Evolutionary conservation across 805 yeast species (phyloP).

Genomic region (Millerago galiae): DNA sequence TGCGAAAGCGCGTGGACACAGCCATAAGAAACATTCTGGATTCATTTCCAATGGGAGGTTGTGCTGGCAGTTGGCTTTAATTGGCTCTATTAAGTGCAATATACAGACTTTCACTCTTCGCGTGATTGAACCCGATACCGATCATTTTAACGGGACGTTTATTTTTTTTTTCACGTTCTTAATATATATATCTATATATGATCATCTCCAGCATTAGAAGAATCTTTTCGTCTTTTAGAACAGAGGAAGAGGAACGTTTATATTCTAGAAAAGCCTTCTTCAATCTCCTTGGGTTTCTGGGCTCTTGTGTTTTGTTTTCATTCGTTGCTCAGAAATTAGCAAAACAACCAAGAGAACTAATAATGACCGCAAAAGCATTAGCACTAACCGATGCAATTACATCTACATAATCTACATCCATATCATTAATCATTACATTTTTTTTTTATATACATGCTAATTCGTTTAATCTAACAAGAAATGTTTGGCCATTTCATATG

Average conservation of each 20-base stretch:
- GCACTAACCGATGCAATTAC: constrained; percentile 16
- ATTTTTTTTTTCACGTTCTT: constrained; percentile 9
- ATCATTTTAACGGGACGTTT: constrained; percentile 44
- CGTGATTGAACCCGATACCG: constrained; percentile 51
- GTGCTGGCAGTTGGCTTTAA: constrained; percentile 48
- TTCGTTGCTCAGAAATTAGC: constrained; percentile 60
- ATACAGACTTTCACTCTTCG: constrained; percentile 35
- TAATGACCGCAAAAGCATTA: constrained; percentile 18
- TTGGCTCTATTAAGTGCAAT: constrained; percentile 49
- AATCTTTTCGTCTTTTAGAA: constrained; percentile 74
- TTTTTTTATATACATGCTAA: too few relatives aligned
- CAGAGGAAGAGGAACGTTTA: constrained; percentile 78
- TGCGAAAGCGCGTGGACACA: constrained; percentile 51
- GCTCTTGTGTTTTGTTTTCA: constrained; percentile 75
- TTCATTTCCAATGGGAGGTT: constrained; percentile 41
- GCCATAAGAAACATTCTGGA: constrained; percentile 42
- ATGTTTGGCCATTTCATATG: constrained; percentile 91
- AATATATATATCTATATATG: constrained; percentile 28
- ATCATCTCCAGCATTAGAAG: constrained; percentile 70
- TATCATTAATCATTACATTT: neutral
- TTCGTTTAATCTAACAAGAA: constrained; percentile 22
- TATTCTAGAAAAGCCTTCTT: constrained; percentile 75
- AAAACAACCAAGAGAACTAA: constrained; percentile 21
- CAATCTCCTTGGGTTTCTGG: constrained; percentile 71
- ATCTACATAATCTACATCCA: neutral